phyloP scores from a whole-genome alignment of 179 eudicot species.

The Monotropa hypopitys region DNA sequence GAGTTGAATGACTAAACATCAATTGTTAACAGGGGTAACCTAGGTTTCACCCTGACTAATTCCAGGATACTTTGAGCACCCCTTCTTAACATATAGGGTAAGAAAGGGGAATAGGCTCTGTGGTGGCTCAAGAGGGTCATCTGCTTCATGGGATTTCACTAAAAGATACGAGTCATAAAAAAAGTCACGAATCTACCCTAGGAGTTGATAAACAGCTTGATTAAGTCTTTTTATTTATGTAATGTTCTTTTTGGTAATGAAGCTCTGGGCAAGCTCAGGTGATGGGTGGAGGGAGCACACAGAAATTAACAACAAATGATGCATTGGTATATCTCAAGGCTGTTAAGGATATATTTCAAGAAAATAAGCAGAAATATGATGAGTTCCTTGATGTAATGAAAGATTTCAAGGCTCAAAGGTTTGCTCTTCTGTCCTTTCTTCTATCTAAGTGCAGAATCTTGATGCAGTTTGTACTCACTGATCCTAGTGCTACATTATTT shows the following conservation, averaged over 20 bases:
- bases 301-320: slow-evolving; percentile 80
- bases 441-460: background rate
- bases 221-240: background rate
- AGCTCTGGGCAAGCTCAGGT: slow-evolving; percentile 25
- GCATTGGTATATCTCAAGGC: slow-evolving; percentile 79
- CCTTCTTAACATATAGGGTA: background rate
- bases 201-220: background rate
- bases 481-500: background rate
- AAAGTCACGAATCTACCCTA: background rate
- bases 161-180: background rate
- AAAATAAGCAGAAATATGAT: slow-evolving; percentile 80
- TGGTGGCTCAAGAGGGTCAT: background rate
- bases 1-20: background rate
- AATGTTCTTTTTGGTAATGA: slow-evolving; percentile 5
- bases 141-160: background rate
- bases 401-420: slow-evolving; percentile 94
- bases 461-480: background rate
- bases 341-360: slow-evolving; percentile 91
- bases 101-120: background rate
- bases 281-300: slow-evolving; percentile 28
- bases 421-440: slow-evolving; percentile 2
- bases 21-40: background rate
- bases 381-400: slow-evolving; percentile 95
- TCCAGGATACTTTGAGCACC: background rate
- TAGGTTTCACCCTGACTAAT: background rate